Conservation (phyloP, 805 yeast genomes). For the Lipomyces yamanashiensis region DNA sequence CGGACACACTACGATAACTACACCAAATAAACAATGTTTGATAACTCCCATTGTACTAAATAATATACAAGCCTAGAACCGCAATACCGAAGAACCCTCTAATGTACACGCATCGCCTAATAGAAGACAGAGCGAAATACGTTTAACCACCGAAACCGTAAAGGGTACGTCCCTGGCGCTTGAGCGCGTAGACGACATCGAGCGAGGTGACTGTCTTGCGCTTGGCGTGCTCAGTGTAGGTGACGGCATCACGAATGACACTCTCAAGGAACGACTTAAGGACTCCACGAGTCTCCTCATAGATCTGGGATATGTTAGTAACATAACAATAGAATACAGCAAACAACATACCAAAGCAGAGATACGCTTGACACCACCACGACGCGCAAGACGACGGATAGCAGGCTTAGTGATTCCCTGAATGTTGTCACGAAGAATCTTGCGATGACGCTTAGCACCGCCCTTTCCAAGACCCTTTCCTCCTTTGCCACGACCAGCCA, state of each 20-base stretch:
- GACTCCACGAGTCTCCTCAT: slow-evolving; percentile 98
- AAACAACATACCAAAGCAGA: slow-evolving; percentile 66
- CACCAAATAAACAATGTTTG: neutral
- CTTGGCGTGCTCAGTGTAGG: slow-evolving; percentile 99
- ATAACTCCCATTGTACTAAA: slow-evolving; percentile 14
- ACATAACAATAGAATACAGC: slow-evolving; percentile 71
- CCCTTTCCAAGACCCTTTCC: slow-evolving; percentile 99
- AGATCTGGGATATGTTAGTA: slow-evolving; percentile 52
- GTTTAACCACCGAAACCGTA: slow-evolving; percentile 99
- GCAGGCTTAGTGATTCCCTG: slow-evolving; percentile 99
- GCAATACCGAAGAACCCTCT: slow-evolving; percentile 1
- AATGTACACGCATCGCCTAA: slow-evolving; percentile 11
- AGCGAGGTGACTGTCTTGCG: slow-evolving; percentile 99
- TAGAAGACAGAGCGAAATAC: neutral
- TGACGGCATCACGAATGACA: slow-evolving; percentile 98
- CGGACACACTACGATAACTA: neutral
- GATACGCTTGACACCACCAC: slow-evolving; percentile 99
- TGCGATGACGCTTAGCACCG: slow-evolving; percentile 99
- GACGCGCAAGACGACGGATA: slow-evolving; percentile 99
- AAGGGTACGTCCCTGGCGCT: slow-evolving; percentile 99
- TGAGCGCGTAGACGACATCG: slow-evolving; percentile 98
- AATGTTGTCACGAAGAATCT: slow-evolving; percentile 98
- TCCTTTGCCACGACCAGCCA: slow-evolving; percentile 99
- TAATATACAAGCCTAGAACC: slow-evolving; percentile 23
- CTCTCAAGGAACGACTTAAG: slow-evolving; percentile 93